These are phyloP conservation scores for Exserohilum rostratum DNA, from an alignment of 2,329 filamentous ascomycete species.

Conservation along the genomic window DNA sequence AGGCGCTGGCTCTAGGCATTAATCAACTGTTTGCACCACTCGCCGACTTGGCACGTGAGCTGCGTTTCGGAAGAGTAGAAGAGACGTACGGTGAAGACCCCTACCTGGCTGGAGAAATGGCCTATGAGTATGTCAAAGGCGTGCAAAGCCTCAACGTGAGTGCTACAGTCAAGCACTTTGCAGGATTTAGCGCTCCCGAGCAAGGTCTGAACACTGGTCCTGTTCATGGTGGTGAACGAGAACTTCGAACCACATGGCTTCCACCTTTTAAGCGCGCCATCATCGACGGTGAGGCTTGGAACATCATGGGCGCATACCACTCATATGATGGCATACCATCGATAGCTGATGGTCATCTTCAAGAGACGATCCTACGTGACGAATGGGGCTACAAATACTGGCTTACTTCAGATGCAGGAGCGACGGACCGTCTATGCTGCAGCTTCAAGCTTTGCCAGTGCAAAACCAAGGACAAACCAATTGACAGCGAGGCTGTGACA, in stretches of 20 bases:
- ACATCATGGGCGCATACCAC: conserved; percentile 77
- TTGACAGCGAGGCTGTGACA: conserved; percentile 70
- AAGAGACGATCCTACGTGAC: conserved; percentile 69
- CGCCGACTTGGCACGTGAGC: conserved; percentile 72
- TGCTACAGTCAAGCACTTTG: conserved; percentile 78
- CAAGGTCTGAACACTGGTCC: conserved; percentile 73
- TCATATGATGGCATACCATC: conserved; percentile 75
- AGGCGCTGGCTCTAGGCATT: conserved; percentile 70
- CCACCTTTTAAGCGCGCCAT: conserved; percentile 72
- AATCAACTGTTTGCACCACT: conserved; percentile 77
- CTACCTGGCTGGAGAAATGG: conserved; percentile 71
- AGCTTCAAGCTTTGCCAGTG: conserved; percentile 68
- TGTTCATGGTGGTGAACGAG: conserved; percentile 62
- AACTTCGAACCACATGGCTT: conserved; percentile 60
- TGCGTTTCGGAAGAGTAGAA: conserved; percentile 74
- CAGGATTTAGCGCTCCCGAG: conserved; percentile 70
- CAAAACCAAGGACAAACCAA: conserved; percentile 51
- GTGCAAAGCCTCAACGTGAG: conserved; percentile 70
- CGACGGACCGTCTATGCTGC: conserved; percentile 69
- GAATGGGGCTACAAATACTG: conserved; percentile 78
- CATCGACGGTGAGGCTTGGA: conserved; percentile 69
- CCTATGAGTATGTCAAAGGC: conserved; percentile 65
- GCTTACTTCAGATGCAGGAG: conserved; percentile 70
- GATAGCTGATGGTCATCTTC: conserved; percentile 67
- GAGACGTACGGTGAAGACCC: conserved; percentile 75